A percentile compares a stretch with the other conserved stretches of the same genome.
Conservation (phyloP, 2,329 filamentous ascomycete genomes). For the Xylariaceae sp. region DNA sequence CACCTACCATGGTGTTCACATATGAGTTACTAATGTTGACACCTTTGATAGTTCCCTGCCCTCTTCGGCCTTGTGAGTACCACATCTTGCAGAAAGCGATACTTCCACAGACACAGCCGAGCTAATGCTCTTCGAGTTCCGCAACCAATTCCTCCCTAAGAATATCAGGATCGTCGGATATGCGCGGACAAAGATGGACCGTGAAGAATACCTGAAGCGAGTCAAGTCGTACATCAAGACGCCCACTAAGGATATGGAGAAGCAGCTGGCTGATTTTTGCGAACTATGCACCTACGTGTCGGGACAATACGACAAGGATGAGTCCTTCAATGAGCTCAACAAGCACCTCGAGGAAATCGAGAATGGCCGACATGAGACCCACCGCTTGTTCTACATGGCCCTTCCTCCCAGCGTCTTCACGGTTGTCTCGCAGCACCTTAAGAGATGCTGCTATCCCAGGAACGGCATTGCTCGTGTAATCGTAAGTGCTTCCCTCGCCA, state of each 20-base stretch:
- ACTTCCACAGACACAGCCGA: background rate
- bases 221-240: slow-evolving; percentile 99
- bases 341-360: slow-evolving; percentile 88
- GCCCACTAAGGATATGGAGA: slow-evolving; percentile 94
- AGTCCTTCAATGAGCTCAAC: slow-evolving; percentile 86
- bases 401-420: slow-evolving; percentile 97
- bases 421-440: slow-evolving; percentile 94
- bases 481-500: slow-evolving; percentile 60
- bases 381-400: slow-evolving; percentile 99
- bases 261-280: slow-evolving; percentile 91
- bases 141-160: slow-evolving; percentile 98
- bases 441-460: slow-evolving; percentile 94
- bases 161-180: slow-evolving; percentile 98
- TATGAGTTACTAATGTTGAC: slow-evolving; percentile 26
- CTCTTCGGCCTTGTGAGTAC: slow-evolving; percentile 92
- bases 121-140: slow-evolving; percentile 68
- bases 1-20: background rate
- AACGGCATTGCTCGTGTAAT: slow-evolving; percentile 93
- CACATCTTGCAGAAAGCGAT: slow-evolving; percentile 7
- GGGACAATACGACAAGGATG: slow-evolving; percentile 98
- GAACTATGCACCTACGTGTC: slow-evolving; percentile 89
- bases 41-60: slow-evolving; percentile 77
- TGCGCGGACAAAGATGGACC: slow-evolving; percentile 99
- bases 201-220: slow-evolving; percentile 89
- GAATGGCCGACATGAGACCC: slow-evolving; percentile 78